Evolutionary conservation across 2,329 filamentous ascomycete species (phyloP), one percentile per base, ranked within the genome.

Genomic region (Arthrobotrys pseudoclavata): DNA sequence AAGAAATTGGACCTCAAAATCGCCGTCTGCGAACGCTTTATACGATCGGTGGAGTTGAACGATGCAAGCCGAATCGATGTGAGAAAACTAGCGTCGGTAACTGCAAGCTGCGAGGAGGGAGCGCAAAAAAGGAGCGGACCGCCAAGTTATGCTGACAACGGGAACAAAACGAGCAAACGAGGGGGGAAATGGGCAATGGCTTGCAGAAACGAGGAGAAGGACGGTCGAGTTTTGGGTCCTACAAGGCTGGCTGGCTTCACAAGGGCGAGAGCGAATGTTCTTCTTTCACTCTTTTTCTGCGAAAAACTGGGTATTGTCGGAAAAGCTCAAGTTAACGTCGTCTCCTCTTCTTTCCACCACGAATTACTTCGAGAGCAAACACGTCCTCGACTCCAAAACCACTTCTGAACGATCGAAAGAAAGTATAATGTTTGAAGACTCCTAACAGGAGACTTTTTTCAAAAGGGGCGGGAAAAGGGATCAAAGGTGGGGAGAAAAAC

Each of bases 201-300:
- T 60, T 60, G 55, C 55, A 60, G 55, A 42, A 42, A 42, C 55
- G 24, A 60, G 34, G 29, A 37, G 26, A 37, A 15, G 5, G 24
- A 60, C 52, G 37, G 18, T 57, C 52, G 52, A 40, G 2, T 15
- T 40, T 22, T 40, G 3, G 13, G 55, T 60, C 55, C 55, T 60
- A n/a, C 42, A 60, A 60, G 55, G 55, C 55, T 60, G 55, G 55
- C 31, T 60, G 55, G 24, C n/a, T n/a, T n/a, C n/a, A 60, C 55
- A 42, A 60, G 55, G 55, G 55, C 55, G 34, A 42, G 42, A 26
- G 55, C 34, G 42, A 60, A 42, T 6, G 55, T 34, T 3, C 4
- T 22, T 57, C 34, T 34, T 60, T 42, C 31, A 34, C 34, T 60
- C 29, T 53, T 24, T 26, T 4, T 9, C 34, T 24, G 55, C 34